These are phyloP conservation scores for Ascoidea rubescens DNA, from an alignment of 805 yeast species.

Conservation along the genomic window DNA sequence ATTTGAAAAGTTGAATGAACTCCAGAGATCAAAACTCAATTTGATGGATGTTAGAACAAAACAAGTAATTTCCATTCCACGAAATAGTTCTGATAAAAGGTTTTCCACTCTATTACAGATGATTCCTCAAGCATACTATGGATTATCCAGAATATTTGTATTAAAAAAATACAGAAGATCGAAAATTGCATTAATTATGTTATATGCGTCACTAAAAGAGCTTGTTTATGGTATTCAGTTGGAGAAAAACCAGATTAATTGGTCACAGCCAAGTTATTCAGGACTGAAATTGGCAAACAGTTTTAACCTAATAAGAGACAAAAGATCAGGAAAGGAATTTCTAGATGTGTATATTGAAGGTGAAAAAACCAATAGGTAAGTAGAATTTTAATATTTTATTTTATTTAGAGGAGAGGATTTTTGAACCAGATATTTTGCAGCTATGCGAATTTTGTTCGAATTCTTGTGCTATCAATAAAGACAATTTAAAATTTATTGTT, in stretches of 20 bases:
- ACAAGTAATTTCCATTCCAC: constrained; percentile 1
- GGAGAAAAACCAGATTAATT: constrained; percentile 33
- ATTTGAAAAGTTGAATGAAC: constrained; percentile 19
- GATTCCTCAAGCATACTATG: constrained; percentile 15
- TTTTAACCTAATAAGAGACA: constrained; percentile 23
- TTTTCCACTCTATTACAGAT: not conserved
- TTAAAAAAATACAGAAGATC: constrained; percentile 28
- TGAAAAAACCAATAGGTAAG: too few relatives aligned
- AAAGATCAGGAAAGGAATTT: constrained; percentile 3
- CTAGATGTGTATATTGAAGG: constrained; percentile 6
- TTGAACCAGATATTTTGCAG: too few relatives aligned
- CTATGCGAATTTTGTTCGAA: too few relatives aligned
- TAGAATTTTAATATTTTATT: too few relatives aligned
- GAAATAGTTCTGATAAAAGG: not conserved
- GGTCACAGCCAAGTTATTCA: constrained; percentile 60
- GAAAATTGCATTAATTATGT: constrained; percentile 34
- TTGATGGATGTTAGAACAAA: constrained; percentile 7
- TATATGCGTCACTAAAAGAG: constrained; percentile 28
- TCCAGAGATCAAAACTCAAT: not conserved
- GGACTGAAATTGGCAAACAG: constrained; percentile 46
- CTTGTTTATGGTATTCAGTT: constrained; percentile 36
- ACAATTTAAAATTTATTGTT: too few relatives aligned
- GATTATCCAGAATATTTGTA: constrained; percentile 37
- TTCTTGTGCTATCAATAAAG: too few relatives aligned
- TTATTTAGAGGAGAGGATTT: too few relatives aligned